Base-by-base conservation (phyloP, 2,329 filamentous ascomycete genomes). In the Neonectria hederae region DNA sequence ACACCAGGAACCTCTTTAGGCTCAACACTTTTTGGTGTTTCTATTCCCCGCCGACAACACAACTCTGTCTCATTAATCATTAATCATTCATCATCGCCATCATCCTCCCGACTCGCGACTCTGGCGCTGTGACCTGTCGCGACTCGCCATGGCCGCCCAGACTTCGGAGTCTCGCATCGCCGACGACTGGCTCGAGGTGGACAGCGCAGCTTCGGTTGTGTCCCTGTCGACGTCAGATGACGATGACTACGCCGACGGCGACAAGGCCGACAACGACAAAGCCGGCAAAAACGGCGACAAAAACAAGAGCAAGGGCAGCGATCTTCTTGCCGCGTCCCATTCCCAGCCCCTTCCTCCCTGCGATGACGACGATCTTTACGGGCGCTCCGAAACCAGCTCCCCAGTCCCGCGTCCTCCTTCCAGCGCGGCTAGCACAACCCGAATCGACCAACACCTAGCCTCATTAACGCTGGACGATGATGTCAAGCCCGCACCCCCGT, bases 141-240 rank as follows among this genome's bases (percentile, higher is more conserved):
- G 28, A 28, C 28, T 28, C 28, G 43, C n/a, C 49, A 72, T 73
- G 69, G 19, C 65, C 1, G 46, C 52, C 0, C 13, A 38, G 2
- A 45, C 24, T 6, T 42, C 21, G n/a, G 52, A 48, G 9, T 58
- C 68, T 4, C 55, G 21, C 17, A 71, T 73, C 2, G 46, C 62
- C 22, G 71, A 73, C 22, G 71, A 72, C 56, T 73, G 71, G 71
- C 54, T 65, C 2, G 69, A 73, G 45, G 45, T 73, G 5, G 66
- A 72, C 2, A 65, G 59, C 21, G 62, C 61, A 5, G 55, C 63
- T 1, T 73, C 71, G 0, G 65, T 73, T 7, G 9, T 71, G 7
- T 73, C 71, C 11, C 54, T 72, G 6, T 51, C 17, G 28, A 57
- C 59, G 4, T 63, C 60, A 7, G 56, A 62, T 24, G 57, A 61